A percentile compares a stretch with the other conserved stretches of the same genome.
These are phyloP conservation scores for Sugiyamaella marilandica DNA, from an alignment of 805 yeast genomes.

Conservation along the genomic window DNA sequence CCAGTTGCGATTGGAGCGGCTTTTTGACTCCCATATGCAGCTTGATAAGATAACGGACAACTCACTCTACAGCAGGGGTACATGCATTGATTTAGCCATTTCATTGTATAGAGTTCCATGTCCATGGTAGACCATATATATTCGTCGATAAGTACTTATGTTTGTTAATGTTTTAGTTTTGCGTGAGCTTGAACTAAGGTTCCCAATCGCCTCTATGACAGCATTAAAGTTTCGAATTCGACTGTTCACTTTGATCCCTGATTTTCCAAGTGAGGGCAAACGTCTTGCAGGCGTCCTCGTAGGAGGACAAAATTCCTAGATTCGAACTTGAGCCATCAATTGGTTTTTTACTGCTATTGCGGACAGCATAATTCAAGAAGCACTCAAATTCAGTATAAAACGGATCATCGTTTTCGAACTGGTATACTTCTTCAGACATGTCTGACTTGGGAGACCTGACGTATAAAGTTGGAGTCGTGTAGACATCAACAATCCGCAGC, in stretches of 20 bases:
- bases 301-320: slow-evolving; percentile 11
- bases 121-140: too few relatives aligned
- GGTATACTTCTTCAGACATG: slow-evolving; percentile 13
- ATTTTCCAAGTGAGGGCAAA: slow-evolving; percentile 20
- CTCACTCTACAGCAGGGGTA: too few relatives aligned
- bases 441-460: slow-evolving; percentile 17
- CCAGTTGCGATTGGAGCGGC: too few relatives aligned
- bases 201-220: too few relatives aligned
- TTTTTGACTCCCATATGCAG: too few relatives aligned
- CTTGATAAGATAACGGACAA: too few relatives aligned
- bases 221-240: not conserved
- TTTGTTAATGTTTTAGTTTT: too few relatives aligned
- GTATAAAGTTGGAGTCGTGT: slow-evolving; percentile 17
- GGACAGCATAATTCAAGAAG: slow-evolving; percentile 13
- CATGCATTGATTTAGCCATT: too few relatives aligned
- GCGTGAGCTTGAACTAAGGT: too few relatives aligned
- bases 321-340: not conserved
- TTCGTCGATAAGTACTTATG: too few relatives aligned
- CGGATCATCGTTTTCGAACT: slow-evolving; percentile 18
- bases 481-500: slow-evolving; percentile 19
- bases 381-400: slow-evolving; percentile 17
- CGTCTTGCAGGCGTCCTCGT: slow-evolving; percentile 19
- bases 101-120: too few relatives aligned
- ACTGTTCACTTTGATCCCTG: slow-evolving; percentile 6
- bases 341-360: not conserved